Base-by-base conservation (phyloP, 495 filamentous ascomycete genomes). In the Neurospora sublineolata region DNA sequence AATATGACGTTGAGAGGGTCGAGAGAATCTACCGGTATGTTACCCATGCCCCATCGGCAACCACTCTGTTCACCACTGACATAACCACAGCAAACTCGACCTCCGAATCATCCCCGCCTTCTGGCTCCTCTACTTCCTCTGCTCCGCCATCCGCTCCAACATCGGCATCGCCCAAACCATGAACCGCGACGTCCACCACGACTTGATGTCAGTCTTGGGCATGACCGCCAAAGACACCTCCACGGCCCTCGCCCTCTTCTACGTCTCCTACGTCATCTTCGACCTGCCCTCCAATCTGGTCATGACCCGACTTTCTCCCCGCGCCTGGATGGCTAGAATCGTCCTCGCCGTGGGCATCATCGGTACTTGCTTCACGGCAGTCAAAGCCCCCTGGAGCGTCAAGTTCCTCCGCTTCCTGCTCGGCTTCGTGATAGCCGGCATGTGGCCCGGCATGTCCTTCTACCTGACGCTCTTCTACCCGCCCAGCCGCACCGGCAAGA, bases 361-460 rank as follows among this genome's bases (percentile, higher is more conserved):
- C 68, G 94, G 93, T 1, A 85, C 86, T 68, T 95, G 92, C 74
- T 92, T 96, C 83, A 86, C 92, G 3, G 91, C 90, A 9, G 92
- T 96, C 79, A 88, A 88, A 77, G 87, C 88, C 68, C 91, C 90
- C 39, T 94, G 92, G 92, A 94, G 92, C 79, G 87, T 95, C 78
- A 94, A 94, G 90, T 91, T 97, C 37, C 85, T 97, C 5, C 90
- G 94, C n/a, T 88, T 97, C 64, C 84, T 97, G 9, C 85, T 97
- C 16, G 94, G 94, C 52, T 86, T 96, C 69, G 93, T 97, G 23
- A 94, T 93, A 76, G 93, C 94, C 11, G 94, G 94, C 20, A 93
- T 97, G 89, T 97, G 94, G 93, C 94, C 94, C 2, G 94, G 94
- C 42, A 97, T 97, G 93, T 87, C 93, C 23, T 97, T 95, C 80